These are phyloP conservation scores for Xylaria sp. DNA, from an alignment of 2,329 filamentous ascomycete species.

Conservation along the genomic window DNA sequence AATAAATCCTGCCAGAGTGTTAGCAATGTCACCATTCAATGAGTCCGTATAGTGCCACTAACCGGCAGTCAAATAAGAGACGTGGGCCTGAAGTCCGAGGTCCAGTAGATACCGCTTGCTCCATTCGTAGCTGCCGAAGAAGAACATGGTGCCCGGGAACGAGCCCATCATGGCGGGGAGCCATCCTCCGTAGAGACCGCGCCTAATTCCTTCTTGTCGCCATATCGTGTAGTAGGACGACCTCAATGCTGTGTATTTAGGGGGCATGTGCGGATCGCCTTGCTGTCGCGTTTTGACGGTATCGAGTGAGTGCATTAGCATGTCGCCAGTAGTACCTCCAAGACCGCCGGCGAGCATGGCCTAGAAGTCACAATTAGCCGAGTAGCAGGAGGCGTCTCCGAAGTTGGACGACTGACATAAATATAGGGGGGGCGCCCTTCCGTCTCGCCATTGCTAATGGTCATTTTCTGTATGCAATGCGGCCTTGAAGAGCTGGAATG, in stretches of 20 bases:
- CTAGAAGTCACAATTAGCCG: conserved; percentile 40
- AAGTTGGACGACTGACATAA: conserved; percentile 46
- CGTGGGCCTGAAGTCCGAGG: conserved; percentile 68
- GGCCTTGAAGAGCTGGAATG: conserved; percentile 20
- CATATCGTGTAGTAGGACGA: conserved; percentile 90
- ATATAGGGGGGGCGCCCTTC: conserved; percentile 57
- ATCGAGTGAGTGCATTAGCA: conserved; percentile 98
- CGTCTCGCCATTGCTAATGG: conserved; percentile 41
- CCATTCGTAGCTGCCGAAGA: conserved; percentile 95
- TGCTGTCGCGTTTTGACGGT: conserved; percentile 98
- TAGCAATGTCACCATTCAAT: conserved; percentile 8
- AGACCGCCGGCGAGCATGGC: conserved; percentile 93
- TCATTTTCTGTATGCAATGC: conserved; percentile 33
- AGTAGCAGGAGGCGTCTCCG: background rate
- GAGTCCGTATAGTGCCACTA: conserved; percentile 24
- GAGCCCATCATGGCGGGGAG: conserved; percentile 85
- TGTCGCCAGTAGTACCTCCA: conserved; percentile 88
- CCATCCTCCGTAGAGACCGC: conserved; percentile 91
- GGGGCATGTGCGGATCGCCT: conserved; percentile 86
- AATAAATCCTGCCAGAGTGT: conserved; percentile 61
- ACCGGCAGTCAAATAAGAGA: conserved; percentile 85
- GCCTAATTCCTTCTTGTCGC: conserved; percentile 79
- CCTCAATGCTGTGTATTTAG: conserved; percentile 85
- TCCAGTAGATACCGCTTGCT: conserved; percentile 89
- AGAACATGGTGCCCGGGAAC: conserved; percentile 87